Conservation (phyloP, 768 basidiomycete species). For the Agrocybe chaxingu region DNA sequence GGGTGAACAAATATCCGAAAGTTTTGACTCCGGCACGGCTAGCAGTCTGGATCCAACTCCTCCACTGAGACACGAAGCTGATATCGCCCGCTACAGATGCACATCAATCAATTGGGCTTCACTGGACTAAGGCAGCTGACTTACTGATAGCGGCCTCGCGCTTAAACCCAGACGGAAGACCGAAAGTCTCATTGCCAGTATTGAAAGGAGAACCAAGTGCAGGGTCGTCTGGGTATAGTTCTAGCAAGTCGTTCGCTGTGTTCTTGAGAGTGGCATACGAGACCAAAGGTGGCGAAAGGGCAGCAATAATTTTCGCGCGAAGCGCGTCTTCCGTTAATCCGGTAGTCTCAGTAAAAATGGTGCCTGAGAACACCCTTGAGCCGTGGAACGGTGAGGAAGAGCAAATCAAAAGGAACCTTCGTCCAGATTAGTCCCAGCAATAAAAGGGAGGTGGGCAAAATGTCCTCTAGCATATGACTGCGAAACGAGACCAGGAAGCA, state of each 20-base stretch:
- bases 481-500: constrained; percentile 38
- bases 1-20: constrained; percentile 42
- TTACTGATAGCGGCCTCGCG: constrained; percentile 27
- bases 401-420: constrained; percentile 32
- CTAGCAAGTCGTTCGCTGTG: constrained; percentile 23
- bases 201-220: constrained; percentile 42
- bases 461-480: constrained; percentile 21
- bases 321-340: constrained; percentile 23
- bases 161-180: constrained; percentile 29
- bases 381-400: background rate
- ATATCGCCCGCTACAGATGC: constrained; percentile 32
- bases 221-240: constrained; percentile 40
- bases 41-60: constrained; percentile 37
- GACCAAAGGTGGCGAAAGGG: constrained; percentile 25
- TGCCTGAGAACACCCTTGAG: constrained; percentile 22
- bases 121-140: background rate
- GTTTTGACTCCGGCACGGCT: constrained; percentile 31
- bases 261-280: constrained; percentile 15
- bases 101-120: background rate
- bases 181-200: constrained; percentile 44
- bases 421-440: constrained; percentile 41
- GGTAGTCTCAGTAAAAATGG: constrained; percentile 27
- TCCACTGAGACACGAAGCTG: constrained; percentile 33
- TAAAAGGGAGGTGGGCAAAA: constrained; percentile 38
- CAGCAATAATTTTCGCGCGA: constrained; percentile 21